Evolutionary conservation across 139 green algal species (phyloP).

Genomic region (Chloropicon primus): DNA sequence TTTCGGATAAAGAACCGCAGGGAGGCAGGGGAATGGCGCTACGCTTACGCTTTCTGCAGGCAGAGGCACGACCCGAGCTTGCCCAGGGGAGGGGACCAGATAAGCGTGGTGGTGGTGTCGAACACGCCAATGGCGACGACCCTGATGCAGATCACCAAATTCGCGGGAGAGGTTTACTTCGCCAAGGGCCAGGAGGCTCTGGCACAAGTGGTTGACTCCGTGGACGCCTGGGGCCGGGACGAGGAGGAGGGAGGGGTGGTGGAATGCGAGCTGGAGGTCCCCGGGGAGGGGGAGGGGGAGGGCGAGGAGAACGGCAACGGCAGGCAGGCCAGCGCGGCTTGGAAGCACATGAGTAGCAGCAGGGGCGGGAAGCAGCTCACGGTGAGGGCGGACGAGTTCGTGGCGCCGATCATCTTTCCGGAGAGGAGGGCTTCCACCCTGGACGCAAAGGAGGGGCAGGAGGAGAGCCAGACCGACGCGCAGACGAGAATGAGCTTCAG

Average conservation of each 20-base stretch:
- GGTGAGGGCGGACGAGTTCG: background rate
- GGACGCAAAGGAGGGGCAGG: background rate
- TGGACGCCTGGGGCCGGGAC: background rate
- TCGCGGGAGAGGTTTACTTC: background rate
- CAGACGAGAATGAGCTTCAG: background rate
- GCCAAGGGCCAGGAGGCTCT: background rate
- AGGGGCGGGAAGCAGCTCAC: background rate
- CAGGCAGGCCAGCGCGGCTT: no score
- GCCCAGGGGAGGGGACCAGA: conserved; percentile 68
- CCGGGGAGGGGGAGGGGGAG: background rate
- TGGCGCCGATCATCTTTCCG: background rate
- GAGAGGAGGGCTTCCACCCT: background rate
- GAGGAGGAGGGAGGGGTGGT: background rate
- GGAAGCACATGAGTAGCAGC: background rate
- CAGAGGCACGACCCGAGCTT: conserved; percentile 75
- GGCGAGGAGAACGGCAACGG: background rate
- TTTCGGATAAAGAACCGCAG: conserved; percentile 19
- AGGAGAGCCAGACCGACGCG: background rate
- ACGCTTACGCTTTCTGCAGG: conserved; percentile 79
- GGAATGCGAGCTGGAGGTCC: background rate
- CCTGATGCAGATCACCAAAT: background rate
- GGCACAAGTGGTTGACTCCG: background rate
- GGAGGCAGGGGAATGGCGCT: conserved; percentile 9
- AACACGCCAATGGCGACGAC: conserved; percentile 12
- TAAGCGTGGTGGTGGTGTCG: conserved; percentile 55